Percentiles rank a stretch among this genome's conserved stretches.
phyloP scores from a whole-genome alignment of 768 basidiomycete species.

The Agrocybe chaxingu region DNA sequence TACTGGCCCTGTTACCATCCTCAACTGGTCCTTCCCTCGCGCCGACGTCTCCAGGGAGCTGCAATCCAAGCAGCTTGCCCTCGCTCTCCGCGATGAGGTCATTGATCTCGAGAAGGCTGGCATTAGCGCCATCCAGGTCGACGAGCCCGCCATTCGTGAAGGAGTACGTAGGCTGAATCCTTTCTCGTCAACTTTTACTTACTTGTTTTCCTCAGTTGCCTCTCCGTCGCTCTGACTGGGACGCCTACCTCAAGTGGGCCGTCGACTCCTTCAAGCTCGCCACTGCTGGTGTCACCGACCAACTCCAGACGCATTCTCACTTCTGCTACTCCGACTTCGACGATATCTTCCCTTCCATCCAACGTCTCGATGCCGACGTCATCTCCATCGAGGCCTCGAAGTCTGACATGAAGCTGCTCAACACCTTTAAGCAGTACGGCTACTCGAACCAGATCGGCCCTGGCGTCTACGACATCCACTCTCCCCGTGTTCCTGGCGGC shows the following conservation, averaged over 20 bases:
- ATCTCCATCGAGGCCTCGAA: conserved; percentile 99
- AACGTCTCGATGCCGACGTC: conserved; percentile 95
- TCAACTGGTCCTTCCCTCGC: conserved; percentile 99
- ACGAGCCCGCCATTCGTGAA: conserved; percentile 99
- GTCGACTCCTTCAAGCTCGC: conserved; percentile 98
- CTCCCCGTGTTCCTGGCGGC: conserved; percentile 91
- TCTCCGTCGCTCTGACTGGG: conserved; percentile 95
- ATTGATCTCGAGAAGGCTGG: conserved; percentile 95
- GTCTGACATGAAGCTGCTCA: conserved; percentile 96
- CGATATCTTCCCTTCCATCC: conserved; percentile 97
- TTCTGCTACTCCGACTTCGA: conserved; percentile 99
- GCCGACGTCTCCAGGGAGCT: conserved; percentile 94
- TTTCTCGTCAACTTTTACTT: conserved; percentile 3
- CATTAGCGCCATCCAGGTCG: conserved; percentile 97
- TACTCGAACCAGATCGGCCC: conserved; percentile 98
- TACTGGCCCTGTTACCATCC: conserved; percentile 95
- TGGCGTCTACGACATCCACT: conserved; percentile 99
- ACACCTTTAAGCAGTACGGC: conserved; percentile 91
- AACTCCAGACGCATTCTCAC: conserved; percentile 97
- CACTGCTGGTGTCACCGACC: conserved; percentile 92
- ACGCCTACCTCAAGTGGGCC: conserved; percentile 94
- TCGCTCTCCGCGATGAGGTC: conserved; percentile 98
- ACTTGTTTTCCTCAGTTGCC: conserved; percentile 61
- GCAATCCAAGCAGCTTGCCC: conserved; percentile 97
- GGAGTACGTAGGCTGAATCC: conserved; percentile 55